Percentiles rank a stretch among this genome's conserved stretches.
Conservation (phyloP, 2,329 filamentous ascomycete species). For the Clonostachys byssicola region DNA sequence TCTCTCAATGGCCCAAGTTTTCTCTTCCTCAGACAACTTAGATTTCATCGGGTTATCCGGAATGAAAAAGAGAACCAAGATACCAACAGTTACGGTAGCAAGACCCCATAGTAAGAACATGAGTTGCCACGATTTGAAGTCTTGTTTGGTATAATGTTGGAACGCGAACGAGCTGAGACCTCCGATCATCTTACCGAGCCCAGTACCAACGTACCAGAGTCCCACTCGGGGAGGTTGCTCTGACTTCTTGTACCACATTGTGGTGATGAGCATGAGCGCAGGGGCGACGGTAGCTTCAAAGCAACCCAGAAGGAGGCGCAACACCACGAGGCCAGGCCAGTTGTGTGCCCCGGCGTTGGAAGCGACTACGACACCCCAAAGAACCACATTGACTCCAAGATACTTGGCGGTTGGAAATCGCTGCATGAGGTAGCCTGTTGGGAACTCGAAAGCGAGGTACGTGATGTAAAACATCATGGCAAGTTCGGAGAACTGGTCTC, state of each 20-base stretch:
- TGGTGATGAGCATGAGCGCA: conserved; percentile 50
- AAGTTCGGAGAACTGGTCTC: conserved; percentile 60
- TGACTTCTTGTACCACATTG: conserved; percentile 52
- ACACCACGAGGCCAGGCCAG: conserved; percentile 42
- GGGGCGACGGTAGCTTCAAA: conserved; percentile 52
- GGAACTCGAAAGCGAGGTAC: conserved; percentile 45
- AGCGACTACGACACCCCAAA: conserved; percentile 44
- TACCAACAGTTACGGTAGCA: conserved; percentile 59
- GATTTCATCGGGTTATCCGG: conserved; percentile 70
- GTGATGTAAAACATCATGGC: conserved; percentile 47
- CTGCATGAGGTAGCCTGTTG: conserved; percentile 42
- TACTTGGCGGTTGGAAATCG: conserved; percentile 42
- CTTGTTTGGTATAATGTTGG: conserved; percentile 20
- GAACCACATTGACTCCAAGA: conserved; percentile 37
- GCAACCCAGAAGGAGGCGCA: conserved; percentile 49
- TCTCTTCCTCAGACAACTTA: conserved; percentile 62
- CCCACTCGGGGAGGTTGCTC: conserved; percentile 50
- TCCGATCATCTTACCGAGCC: conserved; percentile 67
- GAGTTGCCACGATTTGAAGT: conserved; percentile 54
- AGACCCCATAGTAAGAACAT: conserved; percentile 65
- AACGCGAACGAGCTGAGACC: conserved; percentile 33
- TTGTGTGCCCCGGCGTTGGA: conserved; percentile 38
- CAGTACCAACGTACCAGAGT: conserved; percentile 56
- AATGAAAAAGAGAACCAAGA: conserved; percentile 60
- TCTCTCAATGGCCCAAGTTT: conserved; percentile 58